Percentiles rank a stretch among this genome's conserved stretches.
Conservation (phyloP, 129 eudicot genomes). For the Escallonia herrerae region DNA sequence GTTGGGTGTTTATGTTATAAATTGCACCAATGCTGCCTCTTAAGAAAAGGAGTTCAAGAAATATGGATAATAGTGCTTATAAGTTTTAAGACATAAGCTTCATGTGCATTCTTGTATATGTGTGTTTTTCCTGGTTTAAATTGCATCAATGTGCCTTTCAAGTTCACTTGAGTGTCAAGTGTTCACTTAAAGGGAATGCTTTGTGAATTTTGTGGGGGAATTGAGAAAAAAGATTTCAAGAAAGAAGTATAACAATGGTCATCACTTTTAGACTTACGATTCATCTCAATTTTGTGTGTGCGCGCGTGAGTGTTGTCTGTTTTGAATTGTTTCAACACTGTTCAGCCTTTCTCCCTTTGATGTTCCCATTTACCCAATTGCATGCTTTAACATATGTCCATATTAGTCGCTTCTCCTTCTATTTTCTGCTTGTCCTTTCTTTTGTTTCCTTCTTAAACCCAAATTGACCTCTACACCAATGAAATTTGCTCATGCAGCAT, state of each 20-base stretch:
- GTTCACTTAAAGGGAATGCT: too few relatives aligned
- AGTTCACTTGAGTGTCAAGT: too few relatives aligned
- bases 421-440: slow-evolving; percentile 9
- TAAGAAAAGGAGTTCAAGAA: not conserved
- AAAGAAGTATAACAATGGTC: not conserved
- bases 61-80: not conserved
- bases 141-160: too few relatives aligned
- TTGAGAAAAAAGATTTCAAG: not conserved
- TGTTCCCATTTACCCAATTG: slow-evolving; percentile 2
- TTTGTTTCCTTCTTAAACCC: not conserved
- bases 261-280: not conserved
- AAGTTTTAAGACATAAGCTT: too few relatives aligned
- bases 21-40: not conserved
- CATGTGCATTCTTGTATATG: too few relatives aligned
- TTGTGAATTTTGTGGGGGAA: not conserved
- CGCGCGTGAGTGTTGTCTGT: not conserved
- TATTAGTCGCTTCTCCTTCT: slow-evolving; percentile 5
- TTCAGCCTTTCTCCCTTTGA: slow-evolving; percentile 24
- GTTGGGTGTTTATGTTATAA: too few relatives aligned
- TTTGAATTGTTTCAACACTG: slow-evolving; percentile 3
- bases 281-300: too few relatives aligned
- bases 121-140: too few relatives aligned
- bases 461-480: slow-evolving; percentile 13
- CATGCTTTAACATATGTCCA: too few relatives aligned
- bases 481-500: slow-evolving; percentile 14